Percentiles rank a stretch among this genome's conserved stretches.
phyloP scores from a whole-genome alignment of 164 flowering plant genomes.

The Liriodendron chinense region DNA sequence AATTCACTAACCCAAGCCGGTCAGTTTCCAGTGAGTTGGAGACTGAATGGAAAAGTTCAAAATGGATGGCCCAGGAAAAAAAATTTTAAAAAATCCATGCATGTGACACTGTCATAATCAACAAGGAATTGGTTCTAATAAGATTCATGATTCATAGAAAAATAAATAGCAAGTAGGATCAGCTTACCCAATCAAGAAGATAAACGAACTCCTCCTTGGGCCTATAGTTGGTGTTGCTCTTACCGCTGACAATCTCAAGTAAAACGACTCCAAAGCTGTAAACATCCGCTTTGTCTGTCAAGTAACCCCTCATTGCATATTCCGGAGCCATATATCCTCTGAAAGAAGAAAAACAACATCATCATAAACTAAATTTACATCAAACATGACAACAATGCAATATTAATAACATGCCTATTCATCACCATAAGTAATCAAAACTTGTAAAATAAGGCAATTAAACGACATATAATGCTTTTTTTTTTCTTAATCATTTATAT shows the following conservation, averaged over 20 bases:
- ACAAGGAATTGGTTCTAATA: no score
- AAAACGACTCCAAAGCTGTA: conserved; percentile 43
- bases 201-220: conserved; percentile 33
- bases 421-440: no score
- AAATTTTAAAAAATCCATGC: no score
- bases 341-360: background rate
- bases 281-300: conserved; percentile 48
- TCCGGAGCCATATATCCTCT: conserved; percentile 53
- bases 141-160: no score
- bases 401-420: no score
- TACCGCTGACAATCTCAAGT: conserved; percentile 46
- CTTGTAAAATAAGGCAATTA: no score
- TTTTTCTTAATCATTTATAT: background rate
- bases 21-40: no score
- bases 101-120: no score
- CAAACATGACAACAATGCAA: background rate
- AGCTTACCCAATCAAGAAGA: conserved; percentile 44
- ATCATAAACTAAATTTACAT: background rate
- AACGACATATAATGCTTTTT: no score
- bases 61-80: no score
- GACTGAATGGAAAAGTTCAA: no score
- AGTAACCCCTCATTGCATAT: conserved; percentile 41
- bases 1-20: no score
- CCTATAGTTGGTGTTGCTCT: conserved; percentile 30
- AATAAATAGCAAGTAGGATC: background rate